Evolutionary conservation across 1,139 yeast genomes (phyloP).

Genomic region (Geotrichum australiense): DNA sequence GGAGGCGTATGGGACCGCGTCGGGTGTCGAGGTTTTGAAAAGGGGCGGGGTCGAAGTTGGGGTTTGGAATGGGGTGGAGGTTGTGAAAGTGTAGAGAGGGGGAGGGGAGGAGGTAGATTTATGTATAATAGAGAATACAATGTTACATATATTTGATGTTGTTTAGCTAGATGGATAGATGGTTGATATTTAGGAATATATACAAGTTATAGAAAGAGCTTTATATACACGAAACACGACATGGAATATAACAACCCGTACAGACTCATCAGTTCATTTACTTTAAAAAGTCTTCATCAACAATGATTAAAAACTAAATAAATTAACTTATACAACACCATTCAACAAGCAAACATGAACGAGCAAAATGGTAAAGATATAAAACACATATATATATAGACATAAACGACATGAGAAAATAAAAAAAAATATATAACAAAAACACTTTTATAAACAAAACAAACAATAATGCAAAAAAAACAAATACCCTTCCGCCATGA

Average conservation of each 20-base stretch:
- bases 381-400: background rate
- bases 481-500: too few species aligned
- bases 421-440: constrained; percentile 3
- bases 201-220: too few species aligned
- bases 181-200: too few species aligned
- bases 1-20: constrained; percentile 49
- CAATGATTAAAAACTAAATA: constrained; percentile 1
- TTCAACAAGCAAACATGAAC: background rate
- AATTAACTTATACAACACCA: too few species aligned
- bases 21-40: constrained; percentile 46
- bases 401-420: constrained; percentile 1
- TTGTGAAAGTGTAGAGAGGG: background rate
- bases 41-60: constrained; percentile 66
- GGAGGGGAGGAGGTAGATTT: background rate
- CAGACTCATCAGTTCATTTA: too few species aligned
- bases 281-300: too few species aligned
- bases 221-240: too few species aligned
- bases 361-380: background rate
- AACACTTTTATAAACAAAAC: background rate
- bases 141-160: too few species aligned
- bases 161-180: too few species aligned
- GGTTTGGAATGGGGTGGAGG: background rate
- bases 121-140: too few species aligned
- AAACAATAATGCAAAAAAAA: background rate
- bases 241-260: too few species aligned